Evolutionary conservation across 208 protist genomes (phyloP).

Genomic region (Acanthamoeba castellanii): DNA sequence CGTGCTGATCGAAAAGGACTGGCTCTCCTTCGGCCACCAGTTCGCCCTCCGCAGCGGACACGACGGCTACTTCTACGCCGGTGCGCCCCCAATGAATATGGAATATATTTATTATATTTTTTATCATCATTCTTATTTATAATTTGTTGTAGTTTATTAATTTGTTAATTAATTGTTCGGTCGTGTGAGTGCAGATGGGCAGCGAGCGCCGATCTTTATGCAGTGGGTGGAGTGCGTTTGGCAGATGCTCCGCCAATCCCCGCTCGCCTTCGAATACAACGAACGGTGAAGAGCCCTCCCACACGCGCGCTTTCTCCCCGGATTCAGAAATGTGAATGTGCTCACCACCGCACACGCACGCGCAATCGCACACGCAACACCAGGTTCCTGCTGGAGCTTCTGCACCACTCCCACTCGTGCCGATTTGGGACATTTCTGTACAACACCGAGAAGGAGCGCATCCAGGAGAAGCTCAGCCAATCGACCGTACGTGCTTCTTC

Average conservation of each 20-base stretch:
- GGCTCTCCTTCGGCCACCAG: slow-evolving; percentile 96
- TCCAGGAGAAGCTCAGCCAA: slow-evolving; percentile 34
- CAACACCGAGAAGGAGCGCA: slow-evolving; percentile 72
- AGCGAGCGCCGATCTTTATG: slow-evolving; percentile 94
- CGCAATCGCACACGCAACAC: background rate
- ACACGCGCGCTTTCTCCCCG: background rate
- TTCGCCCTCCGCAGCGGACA: slow-evolving; percentile 93
- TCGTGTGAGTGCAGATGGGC: slow-evolving; percentile 1
- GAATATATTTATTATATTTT: background rate
- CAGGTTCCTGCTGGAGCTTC: slow-evolving; percentile 69
- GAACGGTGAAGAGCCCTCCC: slow-evolving; percentile 29
- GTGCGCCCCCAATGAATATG: background rate
- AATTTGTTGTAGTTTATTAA: background rate
- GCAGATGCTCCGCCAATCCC: slow-evolving; percentile 79
- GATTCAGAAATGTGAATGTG: no score
- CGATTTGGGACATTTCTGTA: slow-evolving; percentile 77
- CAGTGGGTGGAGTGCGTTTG: slow-evolving; percentile 97
- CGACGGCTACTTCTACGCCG: slow-evolving; percentile 30
- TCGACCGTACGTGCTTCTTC: background rate
- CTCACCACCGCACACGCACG: no score
- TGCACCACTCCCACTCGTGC: slow-evolving; percentile 58
- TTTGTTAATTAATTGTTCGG: background rate
- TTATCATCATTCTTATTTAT: background rate
- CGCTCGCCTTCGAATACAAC: slow-evolving; percentile 70
- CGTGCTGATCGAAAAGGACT: slow-evolving; percentile 97